phyloP scores from a whole-genome alignment of 2,329 filamentous ascomycete species.

The Claviceps purpurea region DNA sequence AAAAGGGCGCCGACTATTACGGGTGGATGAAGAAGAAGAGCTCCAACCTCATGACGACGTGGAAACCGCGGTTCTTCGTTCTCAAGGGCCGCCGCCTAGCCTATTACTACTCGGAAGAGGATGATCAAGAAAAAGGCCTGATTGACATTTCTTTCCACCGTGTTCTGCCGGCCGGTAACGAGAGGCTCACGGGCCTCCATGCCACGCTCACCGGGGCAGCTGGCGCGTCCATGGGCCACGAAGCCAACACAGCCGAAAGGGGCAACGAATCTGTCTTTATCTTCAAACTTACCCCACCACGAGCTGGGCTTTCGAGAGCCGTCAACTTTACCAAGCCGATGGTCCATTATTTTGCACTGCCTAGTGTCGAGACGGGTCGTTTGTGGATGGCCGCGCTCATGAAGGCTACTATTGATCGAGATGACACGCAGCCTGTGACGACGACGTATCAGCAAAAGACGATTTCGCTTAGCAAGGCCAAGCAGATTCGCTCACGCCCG shows the following conservation, averaged over 20 bases:
- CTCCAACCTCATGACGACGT: slow-evolving; percentile 89
- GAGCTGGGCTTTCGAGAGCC: slow-evolving; percentile 71
- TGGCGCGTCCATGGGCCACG: slow-evolving; percentile 30
- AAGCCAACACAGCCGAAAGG: slow-evolving; percentile 26
- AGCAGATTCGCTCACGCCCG: slow-evolving; percentile 75
- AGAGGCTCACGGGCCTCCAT: slow-evolving; percentile 79
- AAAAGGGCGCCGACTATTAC: slow-evolving; percentile 77
- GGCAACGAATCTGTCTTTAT: slow-evolving; percentile 72
- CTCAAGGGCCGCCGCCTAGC: slow-evolving; percentile 81
- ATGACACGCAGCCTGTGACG: slow-evolving; percentile 64
- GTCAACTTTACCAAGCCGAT: slow-evolving; percentile 97
- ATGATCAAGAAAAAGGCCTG: slow-evolving; percentile 83
- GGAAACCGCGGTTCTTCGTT: slow-evolving; percentile 94
- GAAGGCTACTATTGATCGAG: slow-evolving; percentile 96
- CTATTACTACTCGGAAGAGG: slow-evolving; percentile 92
- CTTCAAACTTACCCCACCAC: slow-evolving; percentile 91
- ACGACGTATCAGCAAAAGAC: slow-evolving; percentile 96
- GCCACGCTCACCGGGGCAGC: slow-evolving; percentile 85
- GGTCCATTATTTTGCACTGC: slow-evolving; percentile 94
- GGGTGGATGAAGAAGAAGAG: slow-evolving; percentile 99
- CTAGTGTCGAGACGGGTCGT: slow-evolving; percentile 74
- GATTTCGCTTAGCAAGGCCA: slow-evolving; percentile 80
- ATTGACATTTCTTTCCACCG: slow-evolving; percentile 97
- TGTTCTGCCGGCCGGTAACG: slow-evolving; percentile 87
- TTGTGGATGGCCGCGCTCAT: slow-evolving; percentile 98